Percentiles rank a stretch among this genome's conserved stretches.
phyloP scores from a whole-genome alignment of 257 asterid genomes.

The Scutellaria minor region DNA sequence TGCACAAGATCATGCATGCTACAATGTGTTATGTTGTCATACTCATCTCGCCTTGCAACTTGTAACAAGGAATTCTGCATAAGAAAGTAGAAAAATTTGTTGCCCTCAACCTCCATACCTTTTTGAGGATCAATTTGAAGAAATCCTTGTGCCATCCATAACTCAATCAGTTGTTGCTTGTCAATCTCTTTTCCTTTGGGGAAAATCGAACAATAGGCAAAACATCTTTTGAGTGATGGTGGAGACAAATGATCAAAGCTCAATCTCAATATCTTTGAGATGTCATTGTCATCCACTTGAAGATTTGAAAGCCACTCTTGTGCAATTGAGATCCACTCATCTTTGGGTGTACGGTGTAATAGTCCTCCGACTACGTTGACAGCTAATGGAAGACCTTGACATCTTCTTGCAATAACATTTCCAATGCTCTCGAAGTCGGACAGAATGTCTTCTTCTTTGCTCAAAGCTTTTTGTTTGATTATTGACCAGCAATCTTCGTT shows the following conservation, averaged over 20 bases:
- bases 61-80: conserved; percentile 4
- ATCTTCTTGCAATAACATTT: neutral
- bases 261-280: too few relatives aligned
- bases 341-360: neutral
- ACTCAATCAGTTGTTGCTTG: neutral
- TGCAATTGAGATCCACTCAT: neutral
- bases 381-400: neutral
- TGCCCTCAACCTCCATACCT: neutral
- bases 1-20: conserved; percentile 16
- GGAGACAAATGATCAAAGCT: too few relatives aligned
- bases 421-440: neutral
- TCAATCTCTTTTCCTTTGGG: neutral
- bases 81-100: neutral
- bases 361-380: neutral
- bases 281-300: neutral
- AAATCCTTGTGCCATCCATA: conserved; percentile 20
- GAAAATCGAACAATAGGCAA: conserved; percentile 3
- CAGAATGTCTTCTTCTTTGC: neutral
- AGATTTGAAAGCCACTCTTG: neutral
- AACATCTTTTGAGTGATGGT: neutral
- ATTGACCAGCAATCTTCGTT: neutral
- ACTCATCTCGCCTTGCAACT: neutral
- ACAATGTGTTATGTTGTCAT: neutral
- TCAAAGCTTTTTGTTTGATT: neutral
- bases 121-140: neutral